A percentile compares a stretch with the other conserved stretches of the same genome.
phyloP scores from a whole-genome alignment of 2,329 filamentous ascomycete genomes.

The Exophiala aquamarina region DNA sequence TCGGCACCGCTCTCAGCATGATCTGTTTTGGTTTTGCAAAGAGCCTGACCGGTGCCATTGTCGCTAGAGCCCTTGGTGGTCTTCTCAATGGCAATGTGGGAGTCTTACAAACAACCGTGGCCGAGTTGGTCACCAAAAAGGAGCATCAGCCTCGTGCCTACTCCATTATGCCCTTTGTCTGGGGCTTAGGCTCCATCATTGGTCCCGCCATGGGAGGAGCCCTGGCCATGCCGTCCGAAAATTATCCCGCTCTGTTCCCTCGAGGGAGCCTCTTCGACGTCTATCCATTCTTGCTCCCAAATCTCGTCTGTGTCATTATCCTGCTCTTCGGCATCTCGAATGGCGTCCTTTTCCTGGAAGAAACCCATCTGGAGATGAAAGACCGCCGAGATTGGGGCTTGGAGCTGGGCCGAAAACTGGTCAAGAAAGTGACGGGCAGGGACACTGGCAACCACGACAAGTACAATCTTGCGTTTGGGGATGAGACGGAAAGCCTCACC shows the following conservation, averaged over 20 bases:
- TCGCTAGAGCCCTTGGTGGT: conserved; percentile 86
- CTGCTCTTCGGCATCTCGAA: conserved; percentile 73
- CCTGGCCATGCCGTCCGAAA: conserved; percentile 80
- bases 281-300: conserved; percentile 89
- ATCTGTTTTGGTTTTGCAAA: conserved; percentile 87
- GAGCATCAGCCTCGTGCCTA: conserved; percentile 93
- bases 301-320: conserved; percentile 82
- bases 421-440: conserved; percentile 29
- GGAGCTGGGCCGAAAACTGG: conserved; percentile 72
- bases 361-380: conserved; percentile 86
- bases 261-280: conserved; percentile 75
- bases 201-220: conserved; percentile 89
- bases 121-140: conserved; percentile 88
- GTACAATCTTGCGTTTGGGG: conserved; percentile 1
- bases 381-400: conserved; percentile 71
- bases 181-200: conserved; percentile 95
- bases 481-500: conserved; percentile 36
- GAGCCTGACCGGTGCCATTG: conserved; percentile 76
- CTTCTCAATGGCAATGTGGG: conserved; percentile 95
- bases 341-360: conserved; percentile 85
- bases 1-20: conserved; percentile 90
- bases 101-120: conserved; percentile 91
- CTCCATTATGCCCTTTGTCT: conserved; percentile 96
- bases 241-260: conserved; percentile 72
- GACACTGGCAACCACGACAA: not conserved